Evolutionary conservation across 768 basidiomycete genomes (phyloP), one percentile per base, ranked within the genome.

Genomic region (Postia placenta): DNA sequence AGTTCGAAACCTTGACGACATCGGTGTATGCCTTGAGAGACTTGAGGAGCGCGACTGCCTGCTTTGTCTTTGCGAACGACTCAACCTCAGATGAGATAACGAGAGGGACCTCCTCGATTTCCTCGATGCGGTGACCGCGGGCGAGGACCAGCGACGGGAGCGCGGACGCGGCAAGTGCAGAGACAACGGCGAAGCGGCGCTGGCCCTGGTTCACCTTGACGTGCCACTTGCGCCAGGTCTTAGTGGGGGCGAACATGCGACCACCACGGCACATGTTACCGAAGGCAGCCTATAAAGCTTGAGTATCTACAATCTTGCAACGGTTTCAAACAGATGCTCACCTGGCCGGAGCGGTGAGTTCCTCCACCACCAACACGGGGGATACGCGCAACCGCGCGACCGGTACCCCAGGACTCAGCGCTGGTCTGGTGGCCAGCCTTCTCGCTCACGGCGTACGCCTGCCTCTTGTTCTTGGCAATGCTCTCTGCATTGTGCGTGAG

Each of bases 231-330:
- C 95, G 87, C 95, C 94, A 98, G 67, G 83, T 90, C 79, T 96
- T 97, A 74, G 95, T 98, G 15, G 96, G 96, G 24, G 95, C 95
- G 73, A 99, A 98, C 96, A 99, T 98, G 67, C 96, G 92, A 77
- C 96, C 96, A 66, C 96, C 95, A 71, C 96, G 90, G 80, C 95
- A 98, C 96, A 99, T 98, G 87, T 98, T 98, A 65, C 96, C 96
- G 75, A 98, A 98, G 26, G 96, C 96, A 68, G 92, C 96, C 87
- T 95, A 9, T 36, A 22, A 35, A 6, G 26, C 6, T 7, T 17
- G 7, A 15, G 20, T 9, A 12, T 12, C 17, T 5, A 20, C 19
- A 27, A 2, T 45, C 30, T 12, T n/a, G n/a, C n/a, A n/a, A n/a
- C n/a, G n/a, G n/a, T n/a, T n/a, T n/a, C n/a, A n/a, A n/a, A n/a